Evolutionary conservation across 2,329 filamentous ascomycete species (phyloP), one percentile per base, ranked within the genome.

Genomic region (Bipolaris zeicola): DNA sequence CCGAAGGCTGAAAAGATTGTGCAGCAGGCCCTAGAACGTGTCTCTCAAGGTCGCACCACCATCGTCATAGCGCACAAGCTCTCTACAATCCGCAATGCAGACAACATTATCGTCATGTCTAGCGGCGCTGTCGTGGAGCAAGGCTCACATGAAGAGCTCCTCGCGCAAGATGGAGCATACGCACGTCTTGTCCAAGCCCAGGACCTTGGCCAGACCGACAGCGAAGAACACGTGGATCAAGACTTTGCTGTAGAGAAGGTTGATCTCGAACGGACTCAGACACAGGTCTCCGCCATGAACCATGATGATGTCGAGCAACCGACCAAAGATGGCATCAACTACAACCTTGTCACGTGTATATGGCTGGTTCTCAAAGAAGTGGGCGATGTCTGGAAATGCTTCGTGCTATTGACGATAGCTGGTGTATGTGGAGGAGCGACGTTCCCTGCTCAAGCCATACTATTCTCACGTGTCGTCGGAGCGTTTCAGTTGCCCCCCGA

Each of bases 21-120:
- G 1, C 95, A 98, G 75, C 90, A 90, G 43, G 95, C 95, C 14
- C 83, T 99, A 10, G 92, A 98, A 67, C 89, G 86, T 43, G 94
- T 94, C 20, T 85, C 93, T 0, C 84, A 88, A 61, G 92, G 92
- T 26, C 86, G 95, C 51, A 99, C 95, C 0, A 98, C 94, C 2
- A 96, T 98, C 67, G 90, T 93, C 6, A 98, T 99, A 75, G 95
- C 95, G 39, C 95, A 99, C 78, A 90, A 94, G 67, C 82, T 98
- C 6, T 96, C 92, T 0, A 99, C 95, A 4, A 96, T 98, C 78
- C 92, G 87, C 74, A 88, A 92, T 63, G 93, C 94, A 0, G 89
- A 98, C 75, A 97, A 96, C 70, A 98, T 99, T 66, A 91, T 96
- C 18, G 93, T 97, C 63, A 93, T 99, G 87, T 83, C 87, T 8